Conservation (phyloP, 345 rosid species). For the Psidium friedrichsthalianum region DNA sequence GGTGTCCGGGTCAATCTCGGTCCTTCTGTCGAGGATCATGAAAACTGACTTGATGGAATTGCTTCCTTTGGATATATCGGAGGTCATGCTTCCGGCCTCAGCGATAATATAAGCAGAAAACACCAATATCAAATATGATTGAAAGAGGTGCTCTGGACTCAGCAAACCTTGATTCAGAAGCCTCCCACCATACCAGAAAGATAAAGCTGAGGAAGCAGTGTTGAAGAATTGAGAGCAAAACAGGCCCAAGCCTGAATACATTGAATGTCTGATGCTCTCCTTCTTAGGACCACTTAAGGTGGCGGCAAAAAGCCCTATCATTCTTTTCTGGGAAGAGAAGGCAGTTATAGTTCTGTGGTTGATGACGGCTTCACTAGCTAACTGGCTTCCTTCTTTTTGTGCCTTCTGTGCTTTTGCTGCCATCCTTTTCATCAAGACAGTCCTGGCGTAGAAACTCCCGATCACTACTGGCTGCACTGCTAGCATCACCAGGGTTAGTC, state of each 20-base stretch:
- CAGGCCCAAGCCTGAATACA: slow-evolving; percentile 48
- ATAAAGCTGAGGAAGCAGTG: slow-evolving; percentile 47
- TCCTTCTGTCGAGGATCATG: slow-evolving; percentile 37
- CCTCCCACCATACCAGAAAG: slow-evolving; percentile 60
- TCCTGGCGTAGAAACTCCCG: slow-evolving; percentile 45
- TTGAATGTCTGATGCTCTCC: slow-evolving; percentile 41
- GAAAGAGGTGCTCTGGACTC: slow-evolving; percentile 41
- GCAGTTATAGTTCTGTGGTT: slow-evolving; percentile 73
- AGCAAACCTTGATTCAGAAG: slow-evolving; percentile 24
- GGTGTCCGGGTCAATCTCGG: slow-evolving; percentile 41
- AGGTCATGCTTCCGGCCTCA: slow-evolving; percentile 66
- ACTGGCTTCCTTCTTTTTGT: slow-evolving; percentile 61
- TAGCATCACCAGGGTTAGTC: slow-evolving; percentile 44
- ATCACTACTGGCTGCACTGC: slow-evolving; percentile 50
- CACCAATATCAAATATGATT: slow-evolving; percentile 37
- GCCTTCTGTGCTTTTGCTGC: slow-evolving; percentile 53
- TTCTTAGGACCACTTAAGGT: slow-evolving; percentile 48
- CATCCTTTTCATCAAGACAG: slow-evolving; percentile 45
- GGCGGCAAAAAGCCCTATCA: slow-evolving; percentile 33
- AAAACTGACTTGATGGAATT: slow-evolving; percentile 36
- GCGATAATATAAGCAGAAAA: slow-evolving; percentile 60
- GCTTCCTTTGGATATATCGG: slow-evolving; percentile 51
- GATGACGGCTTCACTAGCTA: slow-evolving; percentile 52
- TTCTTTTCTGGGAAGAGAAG: slow-evolving; percentile 59
- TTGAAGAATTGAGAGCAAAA: slow-evolving; percentile 50